Conservation (phyloP, 1,284 basidiomycete genomes). For the Boletellus deceptivus region DNA sequence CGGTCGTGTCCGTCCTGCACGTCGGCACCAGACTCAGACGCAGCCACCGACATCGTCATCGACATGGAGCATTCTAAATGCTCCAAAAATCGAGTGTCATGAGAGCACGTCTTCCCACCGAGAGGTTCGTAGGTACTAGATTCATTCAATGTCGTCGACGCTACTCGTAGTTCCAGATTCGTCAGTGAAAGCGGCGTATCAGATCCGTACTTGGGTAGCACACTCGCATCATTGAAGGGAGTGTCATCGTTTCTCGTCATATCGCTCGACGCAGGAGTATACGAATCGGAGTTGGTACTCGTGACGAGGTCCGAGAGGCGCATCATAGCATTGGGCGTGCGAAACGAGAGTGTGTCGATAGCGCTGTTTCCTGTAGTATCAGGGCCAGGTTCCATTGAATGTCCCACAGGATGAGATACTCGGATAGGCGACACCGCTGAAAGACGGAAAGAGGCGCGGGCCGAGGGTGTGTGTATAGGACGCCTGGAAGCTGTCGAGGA, state of each 20-base stretch:
- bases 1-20: not conserved
- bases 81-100: slow-evolving; percentile 23
- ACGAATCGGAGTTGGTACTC: not conserved
- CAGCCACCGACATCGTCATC: slow-evolving; percentile 14
- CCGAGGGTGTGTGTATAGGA: slow-evolving; percentile 5
- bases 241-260: slow-evolving; percentile 11
- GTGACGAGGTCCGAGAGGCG: slow-evolving; percentile 20
- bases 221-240: slow-evolving; percentile 24
- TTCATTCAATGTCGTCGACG: slow-evolving; percentile 14
- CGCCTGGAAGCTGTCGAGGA: slow-evolving; percentile 22
- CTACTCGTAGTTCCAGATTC: slow-evolving; percentile 13
- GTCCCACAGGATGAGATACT: not conserved
- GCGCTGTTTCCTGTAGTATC: slow-evolving; percentile 1
- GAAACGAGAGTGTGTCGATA: slow-evolving; percentile 5
- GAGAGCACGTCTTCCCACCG: not conserved
- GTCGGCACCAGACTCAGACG: slow-evolving; percentile 7
- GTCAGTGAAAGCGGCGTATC: slow-evolving; percentile 13
- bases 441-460: slow-evolving; percentile 24
- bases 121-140: slow-evolving; percentile 2
- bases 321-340: slow-evolving; percentile 16
- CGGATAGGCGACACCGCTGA: slow-evolving; percentile 22
- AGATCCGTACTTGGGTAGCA: slow-evolving; percentile 17
- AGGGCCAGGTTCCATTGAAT: not conserved
- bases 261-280: slow-evolving; percentile 18
- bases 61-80: slow-evolving; percentile 18